Evolutionary conservation across 164 flowering plant species (phyloP), one percentile per base, ranked within the genome.

Genomic region (Stephania cephalantha): DNA sequence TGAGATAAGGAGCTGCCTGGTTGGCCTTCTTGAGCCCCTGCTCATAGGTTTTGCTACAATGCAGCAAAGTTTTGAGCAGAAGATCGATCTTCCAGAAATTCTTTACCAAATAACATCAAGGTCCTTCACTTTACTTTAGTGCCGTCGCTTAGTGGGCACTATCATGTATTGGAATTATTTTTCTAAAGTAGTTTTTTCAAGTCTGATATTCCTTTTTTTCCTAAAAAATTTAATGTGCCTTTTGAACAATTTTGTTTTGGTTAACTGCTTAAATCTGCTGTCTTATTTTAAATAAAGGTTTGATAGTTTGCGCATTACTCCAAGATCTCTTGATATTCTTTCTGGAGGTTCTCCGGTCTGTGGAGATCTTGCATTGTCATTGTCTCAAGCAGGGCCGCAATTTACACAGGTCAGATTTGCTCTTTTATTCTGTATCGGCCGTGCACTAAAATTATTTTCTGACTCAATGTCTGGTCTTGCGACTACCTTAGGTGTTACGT

Each of bases 21-120:
- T 94, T 76, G 99, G 99, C 74, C 97, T 96, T 76, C 98, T 96
- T 79, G 99, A 96, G 80, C 99, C 99, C 42, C 97, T 96, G 82
- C 94, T 96, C 74, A 88, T 96, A 80, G 98, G 99, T 13, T 96
- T 87, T 86, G 86, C 91, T 63, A 94, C 99, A 69, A 96, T 96
- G 99, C 99, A 96, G 77, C 95, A 90, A 81, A 65, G 81, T 76
- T 96, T 96, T 88, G 97, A 92, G 87, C 98, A 96, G 83, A 96
- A 96, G 85, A 87, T 96, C 82, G 98, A 96, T 79, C 87, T 96
- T 29, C 83, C 97, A 65, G 99, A 96, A 83, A 84, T 89, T 55
- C 79, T 96, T 35, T 96, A 96, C 80, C 99, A 96, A 81, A 91
- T 96, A 78, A 94, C 99, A 77, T 94, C 99, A 76, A 92, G 99